A percentile compares a stretch with the other conserved stretches of the same genome.
phyloP scores from a whole-genome alignment of 1,139 yeast genomes.

The Blastobotrys illinoisensis region DNA sequence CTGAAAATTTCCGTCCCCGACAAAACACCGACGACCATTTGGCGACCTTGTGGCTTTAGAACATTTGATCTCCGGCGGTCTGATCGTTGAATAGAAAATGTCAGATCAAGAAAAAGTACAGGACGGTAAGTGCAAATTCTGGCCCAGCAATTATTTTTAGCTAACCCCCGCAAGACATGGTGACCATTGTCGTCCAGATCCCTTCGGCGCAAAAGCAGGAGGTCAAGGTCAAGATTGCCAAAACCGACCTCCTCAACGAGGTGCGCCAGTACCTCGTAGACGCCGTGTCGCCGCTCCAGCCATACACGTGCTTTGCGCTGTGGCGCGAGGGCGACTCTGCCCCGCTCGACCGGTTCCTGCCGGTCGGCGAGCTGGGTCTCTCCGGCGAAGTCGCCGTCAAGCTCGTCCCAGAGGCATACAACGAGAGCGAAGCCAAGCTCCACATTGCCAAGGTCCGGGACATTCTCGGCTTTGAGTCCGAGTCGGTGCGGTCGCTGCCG shows the following conservation, averaged over 20 bases:
- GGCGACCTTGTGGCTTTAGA: neutral
- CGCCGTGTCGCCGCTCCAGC: conserved; percentile 49
- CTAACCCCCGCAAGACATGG: neutral
- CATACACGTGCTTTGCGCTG: conserved; percentile 55
- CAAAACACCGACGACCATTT: neutral
- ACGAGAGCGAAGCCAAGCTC: conserved; percentile 40
- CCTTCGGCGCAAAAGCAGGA: conserved; percentile 4
- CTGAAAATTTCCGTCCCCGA: neutral
- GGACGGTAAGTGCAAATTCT: neutral
- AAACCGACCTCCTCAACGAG: conserved; percentile 49
- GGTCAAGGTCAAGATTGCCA: conserved; percentile 15
- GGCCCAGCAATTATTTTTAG: neutral
- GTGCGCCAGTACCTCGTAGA: conserved; percentile 53
- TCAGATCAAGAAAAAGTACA: conserved; percentile 3
- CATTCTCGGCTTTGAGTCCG: conserved; percentile 39
- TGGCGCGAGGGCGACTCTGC: conserved; percentile 32
- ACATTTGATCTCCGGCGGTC: neutral
- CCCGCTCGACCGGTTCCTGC: conserved; percentile 31
- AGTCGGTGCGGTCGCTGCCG: conserved; percentile 25
- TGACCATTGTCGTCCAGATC: conserved; percentile 8
- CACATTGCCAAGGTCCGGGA: conserved; percentile 47
- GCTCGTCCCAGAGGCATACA: conserved; percentile 42
- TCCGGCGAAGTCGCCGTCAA: conserved; percentile 30
- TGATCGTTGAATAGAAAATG: conserved; percentile 9
- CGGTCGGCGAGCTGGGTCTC: conserved; percentile 26